Conservation (phyloP, 108 stramenopile genomes). For the Cyclotella cryptica region DNA sequence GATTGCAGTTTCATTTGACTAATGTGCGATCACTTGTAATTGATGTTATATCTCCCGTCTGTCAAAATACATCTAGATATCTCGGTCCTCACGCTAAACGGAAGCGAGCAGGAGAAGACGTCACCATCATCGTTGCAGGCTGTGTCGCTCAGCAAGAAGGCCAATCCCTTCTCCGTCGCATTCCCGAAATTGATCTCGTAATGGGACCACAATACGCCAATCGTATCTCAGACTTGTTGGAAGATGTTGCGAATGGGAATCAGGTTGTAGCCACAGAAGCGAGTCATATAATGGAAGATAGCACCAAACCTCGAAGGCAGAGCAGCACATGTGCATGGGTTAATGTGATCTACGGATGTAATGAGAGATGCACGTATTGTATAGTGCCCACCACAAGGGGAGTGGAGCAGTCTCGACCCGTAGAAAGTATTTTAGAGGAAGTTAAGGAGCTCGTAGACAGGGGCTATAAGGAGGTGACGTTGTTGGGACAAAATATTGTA, state of each 20-base stretch:
- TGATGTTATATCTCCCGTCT: background rate
- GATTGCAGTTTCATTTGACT: background rate
- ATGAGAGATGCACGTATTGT: slow-evolving; percentile 98
- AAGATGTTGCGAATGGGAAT: slow-evolving; percentile 92
- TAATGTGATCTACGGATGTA: slow-evolving; percentile 97
- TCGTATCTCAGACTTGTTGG: slow-evolving; percentile 91
- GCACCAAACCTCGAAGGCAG: slow-evolving; percentile 87
- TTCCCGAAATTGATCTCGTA: slow-evolving; percentile 89
- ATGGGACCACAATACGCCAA: slow-evolving; percentile 98
- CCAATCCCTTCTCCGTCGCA: slow-evolving; percentile 73
- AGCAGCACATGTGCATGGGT: slow-evolving; percentile 93
- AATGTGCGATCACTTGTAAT: background rate
- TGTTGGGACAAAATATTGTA: slow-evolving; percentile 96
- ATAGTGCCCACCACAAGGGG: slow-evolving; percentile 96
- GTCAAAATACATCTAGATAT: slow-evolving; percentile 53
- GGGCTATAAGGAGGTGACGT: slow-evolving; percentile 94
- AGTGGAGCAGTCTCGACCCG: slow-evolving; percentile 94
- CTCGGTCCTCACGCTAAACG: slow-evolving; percentile 69
- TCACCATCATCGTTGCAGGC: slow-evolving; percentile 87
- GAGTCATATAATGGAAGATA: slow-evolving; percentile 95
- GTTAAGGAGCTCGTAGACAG: slow-evolving; percentile 82
- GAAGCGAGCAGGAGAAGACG: slow-evolving; percentile 72
- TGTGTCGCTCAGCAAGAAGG: slow-evolving; percentile 94
- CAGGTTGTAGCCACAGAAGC: slow-evolving; percentile 96
- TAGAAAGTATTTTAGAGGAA: slow-evolving; percentile 91